Evolutionary conservation across 352 stramenopile genomes (phyloP).

Genomic region (Phytophthora pini): DNA sequence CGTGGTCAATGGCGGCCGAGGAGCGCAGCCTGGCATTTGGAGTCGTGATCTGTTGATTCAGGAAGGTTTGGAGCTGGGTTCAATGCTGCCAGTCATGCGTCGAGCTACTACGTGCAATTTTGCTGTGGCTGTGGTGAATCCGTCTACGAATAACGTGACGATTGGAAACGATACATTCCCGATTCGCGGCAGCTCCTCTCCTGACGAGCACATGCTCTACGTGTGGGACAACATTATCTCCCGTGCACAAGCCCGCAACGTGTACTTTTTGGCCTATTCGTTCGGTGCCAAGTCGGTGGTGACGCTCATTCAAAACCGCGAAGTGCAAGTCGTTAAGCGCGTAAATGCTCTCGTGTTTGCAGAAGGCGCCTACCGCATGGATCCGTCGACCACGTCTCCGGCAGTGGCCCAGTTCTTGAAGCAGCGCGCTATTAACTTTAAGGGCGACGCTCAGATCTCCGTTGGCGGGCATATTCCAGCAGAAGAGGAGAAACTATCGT

Average conservation of each 20-base stretch:
- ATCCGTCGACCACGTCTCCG: conserved; percentile 54
- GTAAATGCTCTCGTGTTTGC: conserved; percentile 75
- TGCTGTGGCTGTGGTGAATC: conserved; percentile 71
- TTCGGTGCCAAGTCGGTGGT: conserved; percentile 76
- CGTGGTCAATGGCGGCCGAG: conserved; percentile 73
- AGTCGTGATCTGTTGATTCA: conserved; percentile 79
- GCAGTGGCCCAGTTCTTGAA: conserved; percentile 67
- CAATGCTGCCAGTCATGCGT: conserved; percentile 77
- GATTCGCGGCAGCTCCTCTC: conserved; percentile 65
- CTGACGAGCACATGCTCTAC: conserved; percentile 77
- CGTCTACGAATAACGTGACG: conserved; percentile 77
- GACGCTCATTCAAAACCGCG: conserved; percentile 68
- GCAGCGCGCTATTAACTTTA: conserved; percentile 80
- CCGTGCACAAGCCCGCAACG: conserved; percentile 58
- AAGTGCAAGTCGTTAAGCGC: conserved; percentile 59
- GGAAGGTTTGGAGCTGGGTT: conserved; percentile 76
- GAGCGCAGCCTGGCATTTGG: conserved; percentile 80
- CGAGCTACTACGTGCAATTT: conserved; percentile 52
- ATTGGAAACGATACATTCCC: conserved; percentile 57
- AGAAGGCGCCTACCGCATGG: conserved; percentile 66
- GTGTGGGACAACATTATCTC: conserved; percentile 82
- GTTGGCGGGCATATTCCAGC: conserved; percentile 56
- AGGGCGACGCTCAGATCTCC: conserved; percentile 52
- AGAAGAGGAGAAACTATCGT: conserved; percentile 67
- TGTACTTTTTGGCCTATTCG: conserved; percentile 75